Percentiles rank a stretch among this genome's conserved stretches.
Evolutionary conservation across 192 early-diverging fungal genomes (phyloP).

Genomic region (Obelidium mucronatum): DNA sequence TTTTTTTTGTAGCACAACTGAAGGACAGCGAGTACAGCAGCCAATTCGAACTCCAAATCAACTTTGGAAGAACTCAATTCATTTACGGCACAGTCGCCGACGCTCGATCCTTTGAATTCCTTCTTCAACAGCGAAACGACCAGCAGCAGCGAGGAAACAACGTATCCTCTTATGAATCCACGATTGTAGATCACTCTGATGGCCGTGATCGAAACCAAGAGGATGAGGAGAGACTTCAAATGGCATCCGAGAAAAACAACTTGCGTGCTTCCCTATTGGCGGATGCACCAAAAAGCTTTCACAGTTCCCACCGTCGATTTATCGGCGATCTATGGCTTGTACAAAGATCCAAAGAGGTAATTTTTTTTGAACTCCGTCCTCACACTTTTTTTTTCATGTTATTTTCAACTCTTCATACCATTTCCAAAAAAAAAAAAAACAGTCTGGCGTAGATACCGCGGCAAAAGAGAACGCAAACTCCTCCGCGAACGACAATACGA

Average conservation of each 20-base stretch:
- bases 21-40: slow-evolving; percentile 25
- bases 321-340: slow-evolving; percentile 59
- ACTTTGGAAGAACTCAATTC: slow-evolving; percentile 60
- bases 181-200: background rate
- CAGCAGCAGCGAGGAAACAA: background rate
- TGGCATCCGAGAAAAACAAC: slow-evolving; percentile 55
- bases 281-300: slow-evolving; percentile 56
- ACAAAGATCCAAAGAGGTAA: slow-evolving; percentile 61
- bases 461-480: slow-evolving; percentile 44
- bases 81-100: background rate
- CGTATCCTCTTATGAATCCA: background rate
- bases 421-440: no score
- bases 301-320: slow-evolving; percentile 64
- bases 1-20: background rate
- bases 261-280: slow-evolving; percentile 41
- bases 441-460: slow-evolving; percentile 58
- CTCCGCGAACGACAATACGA: slow-evolving; percentile 57
- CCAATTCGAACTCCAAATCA: slow-evolving; percentile 44
- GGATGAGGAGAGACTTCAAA: slow-evolving; percentile 50
- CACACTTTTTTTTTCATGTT: no score
- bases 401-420: no score
- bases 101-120: background rate
- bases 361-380: background rate
- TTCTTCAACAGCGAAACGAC: background rate
- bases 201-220: background rate